These are phyloP conservation scores for Starmerella stigmatis DNA, from an alignment of 805 yeast species.

Conservation along the genomic window DNA sequence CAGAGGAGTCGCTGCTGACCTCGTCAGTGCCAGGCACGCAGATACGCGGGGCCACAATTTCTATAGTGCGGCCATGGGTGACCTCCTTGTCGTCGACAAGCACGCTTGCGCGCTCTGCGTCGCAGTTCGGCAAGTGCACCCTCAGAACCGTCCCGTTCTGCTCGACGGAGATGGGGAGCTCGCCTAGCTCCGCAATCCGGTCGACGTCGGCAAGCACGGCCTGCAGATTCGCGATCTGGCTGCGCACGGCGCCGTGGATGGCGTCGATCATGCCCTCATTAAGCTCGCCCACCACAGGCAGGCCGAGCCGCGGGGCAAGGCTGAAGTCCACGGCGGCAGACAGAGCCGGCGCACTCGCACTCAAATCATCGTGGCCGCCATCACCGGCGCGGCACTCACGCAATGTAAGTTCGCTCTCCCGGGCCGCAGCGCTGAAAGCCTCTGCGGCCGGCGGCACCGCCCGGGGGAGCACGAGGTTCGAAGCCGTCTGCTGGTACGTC, in stretches of 20 bases:
- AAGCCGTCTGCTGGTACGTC: background rate
- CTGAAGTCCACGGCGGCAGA: constrained; percentile 43
- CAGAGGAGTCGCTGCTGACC: background rate
- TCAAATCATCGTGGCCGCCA: too few species aligned
- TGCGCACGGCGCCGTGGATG: constrained; percentile 32
- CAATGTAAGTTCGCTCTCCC: background rate
- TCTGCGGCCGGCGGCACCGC: background rate
- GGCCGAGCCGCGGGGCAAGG: constrained; percentile 33
- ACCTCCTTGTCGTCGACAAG: constrained; percentile 52
- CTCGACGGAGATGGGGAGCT: constrained; percentile 48
- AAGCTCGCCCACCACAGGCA: constrained; percentile 36
- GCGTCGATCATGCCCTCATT: constrained; percentile 37
- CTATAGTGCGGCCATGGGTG: constrained; percentile 42
- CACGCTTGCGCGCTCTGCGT: constrained; percentile 44
- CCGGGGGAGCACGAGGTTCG: background rate
- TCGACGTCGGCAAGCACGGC: constrained; percentile 36
- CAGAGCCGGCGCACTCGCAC: background rate
- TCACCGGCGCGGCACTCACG: background rate
- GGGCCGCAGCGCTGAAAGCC: background rate
- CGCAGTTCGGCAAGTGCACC: constrained; percentile 65
- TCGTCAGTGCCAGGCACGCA: background rate
- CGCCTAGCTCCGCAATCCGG: constrained; percentile 48
- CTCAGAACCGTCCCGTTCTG: constrained; percentile 33
- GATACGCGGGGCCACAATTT: constrained; percentile 10
- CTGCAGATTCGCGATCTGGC: constrained; percentile 31